Base-by-base conservation (phyloP, 768 basidiomycete genomes). In the Ramaria rubella region DNA sequence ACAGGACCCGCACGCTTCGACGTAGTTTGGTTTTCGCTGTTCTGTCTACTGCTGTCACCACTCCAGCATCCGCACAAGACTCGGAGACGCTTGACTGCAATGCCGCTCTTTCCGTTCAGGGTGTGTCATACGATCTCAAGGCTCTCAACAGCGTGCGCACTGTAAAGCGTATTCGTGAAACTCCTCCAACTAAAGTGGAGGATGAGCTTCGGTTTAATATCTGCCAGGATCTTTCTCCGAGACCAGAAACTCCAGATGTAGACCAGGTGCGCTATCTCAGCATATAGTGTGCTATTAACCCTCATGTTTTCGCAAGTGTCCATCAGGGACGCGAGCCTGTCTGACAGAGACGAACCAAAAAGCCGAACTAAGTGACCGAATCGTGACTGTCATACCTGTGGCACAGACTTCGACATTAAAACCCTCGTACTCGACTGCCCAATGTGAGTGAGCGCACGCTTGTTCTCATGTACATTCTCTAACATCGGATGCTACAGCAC, bases 311-410 rank as follows among this genome's bases (percentile, higher is more conserved):
- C 26, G 30, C 62, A n/a, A 93, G 90, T 93, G 90, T 71, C 68
- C 78, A 19, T 53, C 66, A 21, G 86, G 82, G 23, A 87, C 88
- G 48, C 76, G 84, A 63, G 87, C 82, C 49, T 94, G 92, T 70
- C 72, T 91, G 29, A 85, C 81, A 4, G 80, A 78, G 62, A 78
- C 75, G 31, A 90, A 91, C 63, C 62, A 72, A 62, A 90, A 87
- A 68, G 61, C 66, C 1, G 76, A 72, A 21, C 68, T 74, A 38
- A 54, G 72, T 2, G 85, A 88, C 60, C 78, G 88, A 50, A 69
- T 94, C 63, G 73, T 82, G 26, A 74, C 81, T 29, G 87, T 91
- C n/a, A 81, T 94, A 54, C 83, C 89, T n/a, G 63, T 93, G 29
- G 87, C 83, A 8, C 73, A 76, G 59, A 68, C 68, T 0, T 62